Percentiles rank a stretch among this genome's conserved stretches.
Evolutionary conservation across 139 green algal species (phyloP).

Genomic region (Micromonas commoda): DNA sequence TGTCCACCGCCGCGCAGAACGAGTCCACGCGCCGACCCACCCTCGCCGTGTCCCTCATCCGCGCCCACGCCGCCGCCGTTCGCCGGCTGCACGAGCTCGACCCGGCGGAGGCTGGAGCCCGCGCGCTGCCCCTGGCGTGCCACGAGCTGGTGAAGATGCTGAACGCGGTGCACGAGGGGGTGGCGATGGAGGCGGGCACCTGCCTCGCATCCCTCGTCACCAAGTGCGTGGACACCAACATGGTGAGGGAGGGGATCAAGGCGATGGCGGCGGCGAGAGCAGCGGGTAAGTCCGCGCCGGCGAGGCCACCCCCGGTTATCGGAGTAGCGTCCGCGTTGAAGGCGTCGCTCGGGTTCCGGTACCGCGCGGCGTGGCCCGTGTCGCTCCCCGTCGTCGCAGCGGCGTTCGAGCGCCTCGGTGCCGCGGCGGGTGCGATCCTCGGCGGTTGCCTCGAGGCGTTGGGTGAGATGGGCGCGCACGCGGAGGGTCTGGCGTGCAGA

Average conservation of each 20-base stretch:
- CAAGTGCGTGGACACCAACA: conserved; percentile 33
- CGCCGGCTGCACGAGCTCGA: conserved; percentile 47
- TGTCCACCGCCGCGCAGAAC: neutral
- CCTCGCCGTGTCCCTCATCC: neutral
- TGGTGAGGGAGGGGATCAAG: conserved; percentile 29
- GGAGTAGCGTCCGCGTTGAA: conserved; percentile 59
- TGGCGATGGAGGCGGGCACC: conserved; percentile 41
- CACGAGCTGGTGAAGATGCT: conserved; percentile 50
- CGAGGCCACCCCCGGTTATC: conserved; percentile 34
- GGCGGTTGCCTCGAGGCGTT: neutral
- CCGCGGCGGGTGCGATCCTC: neutral
- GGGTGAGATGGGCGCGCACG: conserved; percentile 19
- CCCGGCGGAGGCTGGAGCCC: conserved; percentile 21
- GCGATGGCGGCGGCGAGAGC: conserved; percentile 31
- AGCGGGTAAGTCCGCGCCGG: conserved; percentile 15
- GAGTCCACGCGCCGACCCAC: neutral
- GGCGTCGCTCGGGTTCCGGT: conserved; percentile 50
- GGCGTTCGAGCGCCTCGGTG: conserved; percentile 28
- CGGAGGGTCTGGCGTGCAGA: conserved; percentile 22
- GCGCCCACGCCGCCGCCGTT: conserved; percentile 4
- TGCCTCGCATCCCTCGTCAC: conserved; percentile 27
- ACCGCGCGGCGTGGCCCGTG: conserved; percentile 57
- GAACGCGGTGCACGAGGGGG: conserved; percentile 60
- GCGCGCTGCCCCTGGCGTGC: conserved; percentile 51
- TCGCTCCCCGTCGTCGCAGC: conserved; percentile 50